A percentile compares a stretch with the other conserved stretches of the same genome.
Conservation (phyloP, 192 early-diverging fungal species). For the Backusella australiensis region DNA sequence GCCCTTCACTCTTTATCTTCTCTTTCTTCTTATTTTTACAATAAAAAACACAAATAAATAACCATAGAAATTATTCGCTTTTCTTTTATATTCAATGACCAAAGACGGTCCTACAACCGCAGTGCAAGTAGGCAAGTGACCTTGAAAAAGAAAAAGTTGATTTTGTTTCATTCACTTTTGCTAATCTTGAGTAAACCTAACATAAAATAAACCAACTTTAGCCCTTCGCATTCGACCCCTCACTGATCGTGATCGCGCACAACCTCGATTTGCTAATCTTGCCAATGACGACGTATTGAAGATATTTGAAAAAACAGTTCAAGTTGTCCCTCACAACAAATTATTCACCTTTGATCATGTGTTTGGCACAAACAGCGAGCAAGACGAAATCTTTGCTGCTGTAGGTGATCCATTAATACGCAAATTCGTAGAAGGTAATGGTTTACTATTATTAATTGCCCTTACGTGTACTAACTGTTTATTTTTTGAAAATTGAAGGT, state of each 20-base stretch:
- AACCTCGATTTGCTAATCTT: constrained; percentile 36
- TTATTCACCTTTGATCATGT: constrained; percentile 36
- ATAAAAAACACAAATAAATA: neutral
- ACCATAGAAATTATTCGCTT: neutral
- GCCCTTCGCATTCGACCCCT: constrained; percentile 34
- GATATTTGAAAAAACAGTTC: constrained; percentile 24
- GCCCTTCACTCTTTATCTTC: neutral
- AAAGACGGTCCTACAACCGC: constrained; percentile 35
- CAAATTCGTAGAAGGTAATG: constrained; percentile 35
- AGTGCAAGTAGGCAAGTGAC: constrained; percentile 38
- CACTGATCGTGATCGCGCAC: constrained; percentile 29
- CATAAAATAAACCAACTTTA: constrained; percentile 11
- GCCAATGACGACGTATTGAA: constrained; percentile 29
- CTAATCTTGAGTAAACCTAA: neutral
- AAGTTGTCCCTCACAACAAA: constrained; percentile 32
- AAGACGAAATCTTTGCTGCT: constrained; percentile 31
- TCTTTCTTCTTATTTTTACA: neutral
- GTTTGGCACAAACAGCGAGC: constrained; percentile 30
- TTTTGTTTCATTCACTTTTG: neutral
- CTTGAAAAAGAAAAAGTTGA: neutral
- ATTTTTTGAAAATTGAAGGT: constrained; percentile 43
- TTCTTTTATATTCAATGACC: constrained; percentile 13
- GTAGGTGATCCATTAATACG: constrained; percentile 25
- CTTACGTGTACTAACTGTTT: neutral
- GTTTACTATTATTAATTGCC: neutral